Conservation (phyloP, 2,329 filamentous ascomycete species). For the Penicillium sp. region DNA sequence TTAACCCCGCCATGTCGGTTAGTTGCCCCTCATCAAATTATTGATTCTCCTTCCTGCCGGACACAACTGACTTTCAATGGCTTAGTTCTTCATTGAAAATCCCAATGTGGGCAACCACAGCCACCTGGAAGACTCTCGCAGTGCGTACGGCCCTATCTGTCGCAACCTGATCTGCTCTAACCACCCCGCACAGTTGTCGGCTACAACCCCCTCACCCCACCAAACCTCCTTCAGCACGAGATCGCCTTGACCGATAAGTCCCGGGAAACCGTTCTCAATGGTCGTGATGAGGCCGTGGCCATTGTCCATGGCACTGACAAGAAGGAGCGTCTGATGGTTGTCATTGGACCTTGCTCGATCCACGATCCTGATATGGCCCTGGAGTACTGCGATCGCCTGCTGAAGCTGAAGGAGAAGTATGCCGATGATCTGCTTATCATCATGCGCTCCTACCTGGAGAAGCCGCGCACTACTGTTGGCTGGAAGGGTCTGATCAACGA, state of each 20-base stretch:
- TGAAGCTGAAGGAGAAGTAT: constrained; percentile 84
- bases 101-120: constrained; percentile 76
- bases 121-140: constrained; percentile 79
- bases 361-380: constrained; percentile 90
- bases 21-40: constrained; percentile 27
- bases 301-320: constrained; percentile 64
- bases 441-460: constrained; percentile 98
- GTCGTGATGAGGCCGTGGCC: constrained; percentile 63
- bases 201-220: constrained; percentile 90
- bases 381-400: constrained; percentile 85
- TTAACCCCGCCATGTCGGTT: constrained; percentile 41
- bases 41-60: neutral
- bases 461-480: constrained; percentile 94
- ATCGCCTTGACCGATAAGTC: constrained; percentile 61
- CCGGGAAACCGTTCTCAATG: constrained; percentile 60
- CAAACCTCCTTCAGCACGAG: constrained; percentile 93
- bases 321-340: constrained; percentile 68
- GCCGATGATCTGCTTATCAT: constrained; percentile 88
- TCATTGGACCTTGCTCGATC: constrained; percentile 95
- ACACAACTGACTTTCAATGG: constrained; percentile 15
- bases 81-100: constrained; percentile 76
- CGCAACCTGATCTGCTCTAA: constrained; percentile 4
- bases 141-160: constrained; percentile 55
- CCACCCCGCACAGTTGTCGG: constrained; percentile 66
- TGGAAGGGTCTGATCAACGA: constrained; percentile 99